Conservation (phyloP, 2,329 filamentous ascomycete genomes). For the Verticillium zaregamsianum region DNA sequence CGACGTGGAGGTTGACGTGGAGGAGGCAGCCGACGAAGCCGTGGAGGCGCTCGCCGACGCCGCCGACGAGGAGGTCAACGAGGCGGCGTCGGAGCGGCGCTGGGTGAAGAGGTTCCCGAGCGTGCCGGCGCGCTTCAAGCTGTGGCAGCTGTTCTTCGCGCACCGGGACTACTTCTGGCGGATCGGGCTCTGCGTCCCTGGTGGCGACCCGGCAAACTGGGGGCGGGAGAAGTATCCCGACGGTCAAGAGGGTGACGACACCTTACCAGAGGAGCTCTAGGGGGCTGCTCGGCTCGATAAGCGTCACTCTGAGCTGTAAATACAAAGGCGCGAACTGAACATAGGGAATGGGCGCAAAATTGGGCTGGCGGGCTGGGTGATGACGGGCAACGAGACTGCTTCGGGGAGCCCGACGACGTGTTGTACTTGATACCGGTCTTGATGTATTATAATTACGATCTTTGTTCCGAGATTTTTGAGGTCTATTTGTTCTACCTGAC, state of each 20-base stretch:
- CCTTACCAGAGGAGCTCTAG: slow-evolving; percentile 9
- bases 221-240: slow-evolving; percentile 38
- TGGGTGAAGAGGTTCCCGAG: slow-evolving; percentile 39
- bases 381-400: neutral
- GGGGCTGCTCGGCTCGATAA: slow-evolving; percentile 14
- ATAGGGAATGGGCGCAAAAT: neutral
- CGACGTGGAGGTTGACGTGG: slow-evolving; percentile 30
- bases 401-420: neutral
- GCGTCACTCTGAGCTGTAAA: slow-evolving; percentile 12
- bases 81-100: slow-evolving; percentile 9
- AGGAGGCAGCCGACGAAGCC: slow-evolving; percentile 15
- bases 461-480: neutral
- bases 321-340: slow-evolving; percentile 5
- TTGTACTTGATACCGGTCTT: neutral
- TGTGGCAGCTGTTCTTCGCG: slow-evolving; percentile 92
- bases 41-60: slow-evolving; percentile 8
- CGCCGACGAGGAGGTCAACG: neutral
- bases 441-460: neutral
- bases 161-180: slow-evolving; percentile 98
- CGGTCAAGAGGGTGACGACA: slow-evolving; percentile 6
- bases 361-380: neutral
- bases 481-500: neutral
- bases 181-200: slow-evolving; percentile 82
- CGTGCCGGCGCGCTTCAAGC: slow-evolving; percentile 54
- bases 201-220: slow-evolving; percentile 69